A percentile compares a stretch with the other conserved stretches of the same genome.
Conservation (phyloP, 1,139 yeast genomes). For the Sugiyamaella sp. region DNA sequence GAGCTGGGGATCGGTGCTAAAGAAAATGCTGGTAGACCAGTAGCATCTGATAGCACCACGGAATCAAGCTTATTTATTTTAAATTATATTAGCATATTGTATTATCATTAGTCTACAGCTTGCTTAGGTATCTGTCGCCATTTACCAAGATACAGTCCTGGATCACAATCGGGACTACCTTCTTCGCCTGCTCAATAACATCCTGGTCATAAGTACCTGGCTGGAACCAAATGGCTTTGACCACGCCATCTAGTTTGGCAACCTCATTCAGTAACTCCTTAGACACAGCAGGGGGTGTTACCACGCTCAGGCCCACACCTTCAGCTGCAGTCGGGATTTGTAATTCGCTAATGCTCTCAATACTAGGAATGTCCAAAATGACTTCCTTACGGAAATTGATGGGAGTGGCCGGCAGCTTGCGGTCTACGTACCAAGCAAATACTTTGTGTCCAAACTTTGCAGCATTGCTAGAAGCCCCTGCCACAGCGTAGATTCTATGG, state of each 20-base stretch:
- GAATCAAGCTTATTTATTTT: constrained; percentile 1
- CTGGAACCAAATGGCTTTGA: constrained; percentile 77
- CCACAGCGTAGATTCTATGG: constrained; percentile 60
- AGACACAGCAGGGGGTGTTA: constrained; percentile 73
- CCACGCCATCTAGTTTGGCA: constrained; percentile 39
- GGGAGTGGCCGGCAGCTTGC: constrained; percentile 63
- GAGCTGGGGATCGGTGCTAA: constrained; percentile 42
- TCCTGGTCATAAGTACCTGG: constrained; percentile 71
- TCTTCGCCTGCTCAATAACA: constrained; percentile 52
- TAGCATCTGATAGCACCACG: constrained; percentile 1
- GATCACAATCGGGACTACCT: constrained; percentile 49
- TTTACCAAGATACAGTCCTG: constrained; percentile 71
- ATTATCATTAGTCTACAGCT: constrained; percentile 27
- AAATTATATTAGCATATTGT: constrained; percentile 5
- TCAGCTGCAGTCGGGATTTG: constrained; percentile 34
- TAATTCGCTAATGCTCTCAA: constrained; percentile 45
- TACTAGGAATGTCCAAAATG: constrained; percentile 53
- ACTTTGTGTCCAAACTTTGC: constrained; percentile 73
- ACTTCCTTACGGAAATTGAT: constrained; percentile 58
- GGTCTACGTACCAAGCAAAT: constrained; percentile 65
- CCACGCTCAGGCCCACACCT: constrained; percentile 48
- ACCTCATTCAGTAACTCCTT: constrained; percentile 51
- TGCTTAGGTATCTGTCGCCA: constrained; percentile 59
- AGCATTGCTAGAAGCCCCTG: constrained; percentile 73
- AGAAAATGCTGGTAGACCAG: constrained; percentile 37